phyloP scores from a whole-genome alignment of 2,329 filamentous ascomycete genomes.

The Aureobasidium pullulans region DNA sequence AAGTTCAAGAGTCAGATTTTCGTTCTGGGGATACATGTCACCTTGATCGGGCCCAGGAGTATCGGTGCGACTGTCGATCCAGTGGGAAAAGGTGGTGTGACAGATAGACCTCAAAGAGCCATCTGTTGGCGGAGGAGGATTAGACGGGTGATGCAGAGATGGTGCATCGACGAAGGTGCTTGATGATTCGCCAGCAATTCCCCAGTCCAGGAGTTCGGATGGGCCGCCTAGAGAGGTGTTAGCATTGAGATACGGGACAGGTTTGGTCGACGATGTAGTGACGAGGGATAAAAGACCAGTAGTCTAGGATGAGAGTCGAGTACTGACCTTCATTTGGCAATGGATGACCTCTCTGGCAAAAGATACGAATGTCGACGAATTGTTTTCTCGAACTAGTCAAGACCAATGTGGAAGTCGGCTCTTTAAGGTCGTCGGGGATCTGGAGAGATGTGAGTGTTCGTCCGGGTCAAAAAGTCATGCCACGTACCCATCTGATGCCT shows the following conservation, averaged over 20 bases:
- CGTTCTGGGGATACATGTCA: constrained; percentile 41
- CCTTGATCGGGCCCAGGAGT: constrained; percentile 47
- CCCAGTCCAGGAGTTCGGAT: constrained; percentile 52
- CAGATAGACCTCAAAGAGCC: neutral
- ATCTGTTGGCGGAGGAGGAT: constrained; percentile 6
- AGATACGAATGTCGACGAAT: constrained; percentile 57
- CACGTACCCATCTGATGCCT: constrained; percentile 6
- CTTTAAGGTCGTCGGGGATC: constrained; percentile 34
- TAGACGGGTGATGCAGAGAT: neutral
- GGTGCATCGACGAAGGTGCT: constrained; percentile 25
- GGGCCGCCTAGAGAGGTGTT: constrained; percentile 23
- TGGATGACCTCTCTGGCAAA: constrained; percentile 20
- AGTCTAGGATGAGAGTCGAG: too few relatives aligned
- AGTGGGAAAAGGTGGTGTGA: constrained; percentile 48
- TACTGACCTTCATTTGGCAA: constrained; percentile 20
- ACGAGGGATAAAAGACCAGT: neutral
- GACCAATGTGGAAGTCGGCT: constrained; percentile 59
- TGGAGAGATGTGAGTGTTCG: neutral
- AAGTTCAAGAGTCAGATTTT: constrained; percentile 43
- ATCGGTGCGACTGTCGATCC: constrained; percentile 49
- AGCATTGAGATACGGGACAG: neutral
- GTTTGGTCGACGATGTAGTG: neutral
- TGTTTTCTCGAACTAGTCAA: constrained; percentile 50
- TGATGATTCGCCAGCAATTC: constrained; percentile 51
- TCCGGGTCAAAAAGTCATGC: neutral